Evolutionary conservation across 768 basidiomycete genomes (phyloP).

Genomic region (Trametes punicea): DNA sequence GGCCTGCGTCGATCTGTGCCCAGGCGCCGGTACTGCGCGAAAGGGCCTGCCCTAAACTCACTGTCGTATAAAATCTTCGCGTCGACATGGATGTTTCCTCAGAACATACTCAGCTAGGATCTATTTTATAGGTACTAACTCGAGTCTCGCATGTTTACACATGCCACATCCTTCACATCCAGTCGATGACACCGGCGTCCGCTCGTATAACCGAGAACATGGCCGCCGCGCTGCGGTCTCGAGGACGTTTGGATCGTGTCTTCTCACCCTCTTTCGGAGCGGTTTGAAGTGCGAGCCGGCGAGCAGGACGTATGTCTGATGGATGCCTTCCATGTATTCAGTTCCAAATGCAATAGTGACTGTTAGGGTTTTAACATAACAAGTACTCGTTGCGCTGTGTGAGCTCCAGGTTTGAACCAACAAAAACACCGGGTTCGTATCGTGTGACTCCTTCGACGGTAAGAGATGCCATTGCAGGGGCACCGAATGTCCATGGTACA

Average conservation of each 20-base stretch:
- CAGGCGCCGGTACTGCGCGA: background rate
- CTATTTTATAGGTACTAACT: slow-evolving; percentile 75
- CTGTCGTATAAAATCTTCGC: slow-evolving; percentile 1
- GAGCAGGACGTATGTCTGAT: slow-evolving; percentile 19
- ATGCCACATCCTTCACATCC: slow-evolving; percentile 69
- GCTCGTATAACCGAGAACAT: slow-evolving; percentile 68
- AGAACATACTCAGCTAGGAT: slow-evolving; percentile 81
- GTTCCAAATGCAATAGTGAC: background rate
- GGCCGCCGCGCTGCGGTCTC: slow-evolving; percentile 40
- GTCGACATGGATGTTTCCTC: slow-evolving; percentile 29
- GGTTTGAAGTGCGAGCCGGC: slow-evolving; percentile 10
- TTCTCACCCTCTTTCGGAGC: slow-evolving; percentile 4
- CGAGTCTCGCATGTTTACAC: slow-evolving; percentile 77
- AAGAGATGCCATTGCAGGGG: background rate
- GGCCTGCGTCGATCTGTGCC: background rate
- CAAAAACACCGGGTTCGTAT: background rate
- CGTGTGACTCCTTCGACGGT: background rate
- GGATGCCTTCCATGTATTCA: slow-evolving; percentile 1
- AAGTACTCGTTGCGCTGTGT: background rate
- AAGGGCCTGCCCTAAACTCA: slow-evolving; percentile 16
- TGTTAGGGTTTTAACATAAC: background rate
- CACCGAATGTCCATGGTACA: slow-evolving; percentile 6
- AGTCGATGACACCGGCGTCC: slow-evolving; percentile 63
- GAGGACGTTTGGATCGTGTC: slow-evolving; percentile 57
- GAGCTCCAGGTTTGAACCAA: background rate